These are phyloP conservation scores for Candida pseudofarinosa DNA, from an alignment of 805 yeast species.

Conservation along the genomic window DNA sequence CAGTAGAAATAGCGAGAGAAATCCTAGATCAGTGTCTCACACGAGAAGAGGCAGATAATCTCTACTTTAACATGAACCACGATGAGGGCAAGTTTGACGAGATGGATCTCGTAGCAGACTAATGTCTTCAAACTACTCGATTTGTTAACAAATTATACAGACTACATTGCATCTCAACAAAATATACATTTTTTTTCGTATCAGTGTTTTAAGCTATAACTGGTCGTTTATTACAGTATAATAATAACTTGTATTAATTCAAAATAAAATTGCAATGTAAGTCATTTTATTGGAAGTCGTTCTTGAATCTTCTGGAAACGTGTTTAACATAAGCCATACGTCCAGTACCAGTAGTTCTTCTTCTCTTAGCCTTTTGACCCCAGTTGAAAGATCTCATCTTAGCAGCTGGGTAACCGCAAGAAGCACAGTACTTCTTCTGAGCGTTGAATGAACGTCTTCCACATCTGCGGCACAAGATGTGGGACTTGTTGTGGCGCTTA, in stretches of 20 bases:
- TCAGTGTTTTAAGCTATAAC: not conserved
- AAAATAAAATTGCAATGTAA: conserved; percentile 32
- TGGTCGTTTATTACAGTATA: conserved; percentile 1
- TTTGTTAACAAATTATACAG: not conserved
- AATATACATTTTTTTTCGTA: not conserved
- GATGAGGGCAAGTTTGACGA: conserved; percentile 22
- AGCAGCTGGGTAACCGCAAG: conserved; percentile 99
- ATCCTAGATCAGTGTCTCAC: conserved; percentile 64
- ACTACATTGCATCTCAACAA: conserved; percentile 1
- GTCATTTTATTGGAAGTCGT: conserved; percentile 89
- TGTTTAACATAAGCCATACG: conserved; percentile 97
- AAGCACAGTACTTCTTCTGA: conserved; percentile 98
- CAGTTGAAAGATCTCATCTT: conserved; percentile 99
- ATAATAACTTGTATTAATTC: not conserved
- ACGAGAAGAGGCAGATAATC: conserved; percentile 74
- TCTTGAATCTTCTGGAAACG: conserved; percentile 97
- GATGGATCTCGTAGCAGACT: conserved; percentile 16
- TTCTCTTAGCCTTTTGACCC: conserved; percentile 99
- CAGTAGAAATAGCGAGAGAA: conserved; percentile 66
- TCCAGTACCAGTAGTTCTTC: conserved; percentile 99
- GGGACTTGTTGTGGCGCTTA: conserved; percentile 99
- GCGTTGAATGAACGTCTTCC: conserved; percentile 98
- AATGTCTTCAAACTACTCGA: not conserved
- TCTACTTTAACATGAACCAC: conserved; percentile 62
- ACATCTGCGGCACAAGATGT: conserved; percentile 98